Percentiles rank a stretch among this genome's conserved stretches.
phyloP scores from a whole-genome alignment of 257 asterid genomes.

The Solanum chmielewskii region DNA sequence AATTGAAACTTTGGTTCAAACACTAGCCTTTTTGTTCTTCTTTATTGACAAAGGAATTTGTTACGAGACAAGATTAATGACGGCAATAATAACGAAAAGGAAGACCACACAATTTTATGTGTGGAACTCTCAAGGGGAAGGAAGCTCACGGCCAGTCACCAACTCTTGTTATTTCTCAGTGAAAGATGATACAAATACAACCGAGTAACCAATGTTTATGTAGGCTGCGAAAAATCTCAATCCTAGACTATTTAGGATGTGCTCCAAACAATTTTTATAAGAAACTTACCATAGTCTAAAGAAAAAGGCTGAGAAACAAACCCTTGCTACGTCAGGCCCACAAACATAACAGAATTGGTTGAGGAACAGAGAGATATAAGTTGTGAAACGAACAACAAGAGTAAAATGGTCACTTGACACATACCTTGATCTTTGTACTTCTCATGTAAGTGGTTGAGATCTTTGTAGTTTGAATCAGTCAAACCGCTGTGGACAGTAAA shows the following conservation, averaged over 20 bases:
- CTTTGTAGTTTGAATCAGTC: constrained; percentile 80
- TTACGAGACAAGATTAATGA: not conserved
- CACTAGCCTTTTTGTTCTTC: not conserved
- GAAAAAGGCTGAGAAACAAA: not conserved
- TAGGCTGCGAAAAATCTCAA: not conserved
- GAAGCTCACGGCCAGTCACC: not conserved
- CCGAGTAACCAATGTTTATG: not conserved
- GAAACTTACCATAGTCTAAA: not conserved
- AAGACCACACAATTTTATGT: not conserved
- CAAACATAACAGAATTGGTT: not conserved
- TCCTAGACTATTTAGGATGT: not conserved
- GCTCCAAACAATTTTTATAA: not conserved
- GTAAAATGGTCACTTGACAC: not conserved
- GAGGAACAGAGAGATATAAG: not conserved
- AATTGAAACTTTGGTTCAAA: not conserved
- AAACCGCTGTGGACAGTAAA: constrained; percentile 47
- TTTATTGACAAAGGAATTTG: not conserved
- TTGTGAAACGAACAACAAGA: not conserved
- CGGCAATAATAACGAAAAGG: not conserved
- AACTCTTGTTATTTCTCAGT: not conserved
- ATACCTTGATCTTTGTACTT: constrained; percentile 63
- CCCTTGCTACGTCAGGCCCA: not conserved
- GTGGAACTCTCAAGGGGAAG: not conserved
- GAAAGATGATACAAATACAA: not conserved
- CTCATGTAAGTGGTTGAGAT: constrained; percentile 52